Evolutionary conservation across 2,329 filamentous ascomycete species (phyloP).

Genomic region (Domatiomyces catenatus): DNA sequence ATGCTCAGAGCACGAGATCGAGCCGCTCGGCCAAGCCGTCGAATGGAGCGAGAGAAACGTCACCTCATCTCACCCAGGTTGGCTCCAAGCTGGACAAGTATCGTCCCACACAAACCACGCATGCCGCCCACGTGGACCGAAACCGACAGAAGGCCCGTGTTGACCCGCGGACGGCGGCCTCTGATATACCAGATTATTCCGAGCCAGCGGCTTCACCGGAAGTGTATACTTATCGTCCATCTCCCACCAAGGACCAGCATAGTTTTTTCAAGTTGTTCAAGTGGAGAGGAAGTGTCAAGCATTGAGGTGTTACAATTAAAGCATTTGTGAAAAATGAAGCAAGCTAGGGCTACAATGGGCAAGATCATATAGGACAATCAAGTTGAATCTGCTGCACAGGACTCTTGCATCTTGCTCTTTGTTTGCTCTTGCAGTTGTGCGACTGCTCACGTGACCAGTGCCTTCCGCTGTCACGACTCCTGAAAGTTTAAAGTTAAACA

Average conservation of each 20-base stretch:
- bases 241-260: slow-evolving; percentile 17
- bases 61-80: slow-evolving; percentile 14
- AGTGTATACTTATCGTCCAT: slow-evolving; percentile 1
- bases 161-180: slow-evolving; percentile 29
- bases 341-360: no score
- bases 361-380: no score
- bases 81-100: slow-evolving; percentile 22
- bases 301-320: background rate
- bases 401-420: background rate
- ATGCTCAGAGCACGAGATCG: slow-evolving; percentile 5
- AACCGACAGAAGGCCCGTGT: slow-evolving; percentile 19
- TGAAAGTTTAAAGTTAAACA: slow-evolving; percentile 1
- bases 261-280: slow-evolving; percentile 24
- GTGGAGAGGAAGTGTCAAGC: slow-evolving; percentile 13
- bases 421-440: no score
- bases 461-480: slow-evolving; percentile 6
- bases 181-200: slow-evolving; percentile 57
- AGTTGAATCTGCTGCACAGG: no score
- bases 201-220: slow-evolving; percentile 19
- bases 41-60: slow-evolving; percentile 12
- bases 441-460: slow-evolving; percentile 10
- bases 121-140: slow-evolving; percentile 25
- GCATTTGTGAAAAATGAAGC: background rate
- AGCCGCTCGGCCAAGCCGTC: slow-evolving; percentile 3
- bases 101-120: slow-evolving; percentile 21